Base-by-base conservation (phyloP, 2,329 filamentous ascomycete species). In the Penicillium sp. region DNA sequence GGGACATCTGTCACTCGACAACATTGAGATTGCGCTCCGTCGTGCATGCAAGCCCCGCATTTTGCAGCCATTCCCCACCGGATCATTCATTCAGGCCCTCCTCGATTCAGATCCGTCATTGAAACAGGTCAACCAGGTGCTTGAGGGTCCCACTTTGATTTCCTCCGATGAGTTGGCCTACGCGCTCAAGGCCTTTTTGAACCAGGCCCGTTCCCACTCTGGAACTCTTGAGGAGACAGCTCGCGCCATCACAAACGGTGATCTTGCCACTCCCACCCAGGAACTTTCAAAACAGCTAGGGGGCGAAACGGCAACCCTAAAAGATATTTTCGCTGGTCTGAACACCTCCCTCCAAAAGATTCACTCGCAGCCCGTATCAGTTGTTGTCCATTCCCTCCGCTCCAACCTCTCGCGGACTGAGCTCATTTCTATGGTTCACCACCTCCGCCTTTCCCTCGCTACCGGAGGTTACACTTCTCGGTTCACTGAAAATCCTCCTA, bases 361-460 rank as follows among this genome's bases (percentile, higher is more conserved):
- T 33, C 69, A 77, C 60, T 51, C 60, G 28, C 68, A 74, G 41
- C 69, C 75, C 0, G 49, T 67, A 12, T 56, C 62, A 25, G 61
- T 67, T 14, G 61, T 71, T 25, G 68, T 69, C n/a, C 59, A 65
- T 33, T 66, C 73, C 47, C 64, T 77, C 44, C 73, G 73, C 57
- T 72, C 73, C 36, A 67, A 65, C 40, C 69, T 77, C 35, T 70
- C 73, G 14, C 69, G 73, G 49, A 66, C 71, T 25, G 73, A 77
- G 40, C 68, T 74, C 41, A 66, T 76, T 48, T 73, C 70, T 42
- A 71, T 73, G 57, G 67, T 76, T 48, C 70, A 76, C 56, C 75
- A 77, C 52, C 74, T 77, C 50, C 75, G 75, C 50, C 70, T 76
- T 61, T 72, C 69, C 51, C 74, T 77, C 47, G 75, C 74, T 26